phyloP scores from a whole-genome alignment of 352 stramenopile genomes.

The Globisporangium orthogonon region DNA sequence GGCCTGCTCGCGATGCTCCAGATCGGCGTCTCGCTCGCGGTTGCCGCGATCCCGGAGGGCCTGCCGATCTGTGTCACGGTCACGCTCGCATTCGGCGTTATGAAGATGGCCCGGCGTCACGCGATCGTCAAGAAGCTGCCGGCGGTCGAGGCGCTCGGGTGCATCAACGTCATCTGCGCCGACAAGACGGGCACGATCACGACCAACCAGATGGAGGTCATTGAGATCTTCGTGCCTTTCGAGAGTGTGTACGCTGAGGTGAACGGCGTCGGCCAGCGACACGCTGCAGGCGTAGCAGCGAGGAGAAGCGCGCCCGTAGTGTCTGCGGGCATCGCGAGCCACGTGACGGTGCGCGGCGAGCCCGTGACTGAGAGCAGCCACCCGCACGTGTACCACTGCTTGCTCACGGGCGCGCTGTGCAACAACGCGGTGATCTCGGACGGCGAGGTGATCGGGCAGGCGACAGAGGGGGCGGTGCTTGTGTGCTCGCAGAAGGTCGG shows the following conservation, averaged over 20 bases:
- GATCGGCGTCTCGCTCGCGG: constrained; percentile 89
- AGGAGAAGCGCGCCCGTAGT: neutral
- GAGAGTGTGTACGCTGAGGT: constrained; percentile 68
- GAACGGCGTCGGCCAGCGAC: constrained; percentile 32
- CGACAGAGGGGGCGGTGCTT: constrained; percentile 70
- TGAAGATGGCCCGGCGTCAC: constrained; percentile 85
- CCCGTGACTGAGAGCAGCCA: constrained; percentile 50
- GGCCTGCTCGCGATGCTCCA: constrained; percentile 94
- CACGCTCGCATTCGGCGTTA: constrained; percentile 70
- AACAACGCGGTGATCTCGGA: constrained; percentile 64
- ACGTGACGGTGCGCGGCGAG: constrained; percentile 59
- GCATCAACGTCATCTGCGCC: constrained; percentile 90
- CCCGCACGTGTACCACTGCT: constrained; percentile 68
- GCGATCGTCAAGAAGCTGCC: constrained; percentile 88
- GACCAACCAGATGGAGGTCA: constrained; percentile 84
- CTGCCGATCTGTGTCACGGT: constrained; percentile 81
- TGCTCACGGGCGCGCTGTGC: constrained; percentile 67
- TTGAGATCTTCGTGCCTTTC: constrained; percentile 77
- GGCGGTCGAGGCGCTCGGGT: constrained; percentile 79
- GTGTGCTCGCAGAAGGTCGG: constrained; percentile 63
- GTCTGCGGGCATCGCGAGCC: constrained; percentile 11
- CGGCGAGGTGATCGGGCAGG: constrained; percentile 73
- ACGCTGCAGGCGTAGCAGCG: constrained; percentile 3
- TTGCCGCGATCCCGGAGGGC: constrained; percentile 74
- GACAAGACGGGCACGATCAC: constrained; percentile 96